Base-by-base conservation (phyloP, 2,329 filamentous ascomycete genomes). In the Colletotrichum horii region DNA sequence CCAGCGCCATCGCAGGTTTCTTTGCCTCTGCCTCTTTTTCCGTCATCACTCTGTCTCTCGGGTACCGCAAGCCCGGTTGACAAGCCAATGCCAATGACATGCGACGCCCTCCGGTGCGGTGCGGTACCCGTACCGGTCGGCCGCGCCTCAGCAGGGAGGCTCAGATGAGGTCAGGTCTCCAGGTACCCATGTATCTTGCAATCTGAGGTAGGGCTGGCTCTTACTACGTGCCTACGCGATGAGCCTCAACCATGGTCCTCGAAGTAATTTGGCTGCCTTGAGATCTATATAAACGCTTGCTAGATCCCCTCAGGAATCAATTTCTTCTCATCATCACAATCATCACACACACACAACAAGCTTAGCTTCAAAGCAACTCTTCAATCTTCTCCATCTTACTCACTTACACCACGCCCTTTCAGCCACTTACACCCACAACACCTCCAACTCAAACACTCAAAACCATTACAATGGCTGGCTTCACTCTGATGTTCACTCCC, bases 401-500 rank as follows among this genome's bases (percentile, higher is more conserved):
- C 32, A 38, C 38, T 82, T 81, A 68, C n/a, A 61, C 77, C 77
- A 80, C 69, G 73, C 77, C 66, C 77, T 80, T 67, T 74, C 80
- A 76, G 74, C 71, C 71, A 78, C 78, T 71, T 79, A 79, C 76
- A 79, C 79, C 71, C 79, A 80, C 43, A 70, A 71, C 64, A 70
- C 70, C 34, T 60, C 67, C 32, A 64, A 65, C 30, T 7, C 32
- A 24, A 70, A 67, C 79, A 48, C 79, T 76, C 79, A 77, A 66
- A 75, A 82, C 71, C 79, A 77, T 52, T 80, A 80, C 80, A 85
- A 86, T 86, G 85, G 84, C 84, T 71, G 82, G 78, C 75, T 81
- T 82, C 78, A 72, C 83, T 78, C 79, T 82, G 78, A 77, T 79
- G 68, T 79, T 82, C 79, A 78, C 76, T 78, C 79, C 82, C 76